phyloP scores from a whole-genome alignment of 2,329 filamentous ascomycete genomes.

The Talaromyces sp. region DNA sequence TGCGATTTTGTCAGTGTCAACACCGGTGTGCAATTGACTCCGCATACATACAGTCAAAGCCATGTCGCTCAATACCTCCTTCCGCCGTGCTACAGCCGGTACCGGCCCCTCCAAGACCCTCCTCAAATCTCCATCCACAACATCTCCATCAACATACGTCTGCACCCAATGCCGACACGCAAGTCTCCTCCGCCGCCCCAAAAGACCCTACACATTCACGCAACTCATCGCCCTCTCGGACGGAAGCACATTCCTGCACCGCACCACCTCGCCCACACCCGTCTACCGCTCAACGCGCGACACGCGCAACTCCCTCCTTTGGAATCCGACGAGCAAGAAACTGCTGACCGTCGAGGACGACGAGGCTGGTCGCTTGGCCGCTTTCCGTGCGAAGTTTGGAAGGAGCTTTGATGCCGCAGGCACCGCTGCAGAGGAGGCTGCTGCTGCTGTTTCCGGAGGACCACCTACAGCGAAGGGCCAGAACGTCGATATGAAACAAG shows the following conservation, averaged over 20 bases:
- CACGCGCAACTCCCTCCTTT: slow-evolving; percentile 80
- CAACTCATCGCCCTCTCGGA: slow-evolving; percentile 91
- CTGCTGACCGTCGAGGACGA: slow-evolving; percentile 89
- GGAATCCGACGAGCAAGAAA: slow-evolving; percentile 81
- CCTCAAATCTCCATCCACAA: slow-evolving; percentile 23
- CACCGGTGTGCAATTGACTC: not conserved
- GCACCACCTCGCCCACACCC: slow-evolving; percentile 51
- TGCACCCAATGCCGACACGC: slow-evolving; percentile 71
- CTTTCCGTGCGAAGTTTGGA: slow-evolving; percentile 82
- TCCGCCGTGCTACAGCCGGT: slow-evolving; percentile 28
- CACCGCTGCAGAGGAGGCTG: slow-evolving; percentile 32
- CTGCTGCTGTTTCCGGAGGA: slow-evolving; percentile 26
- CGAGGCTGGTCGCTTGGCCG: slow-evolving; percentile 83
- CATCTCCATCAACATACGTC: slow-evolving; percentile 40
- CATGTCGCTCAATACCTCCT: slow-evolving; percentile 35
- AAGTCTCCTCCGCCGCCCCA: slow-evolving; percentile 80
- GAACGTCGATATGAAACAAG: slow-evolving; percentile 23
- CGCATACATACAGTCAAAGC: not conserved
- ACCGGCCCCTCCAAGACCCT: slow-evolving; percentile 17
- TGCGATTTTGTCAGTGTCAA: not conserved
- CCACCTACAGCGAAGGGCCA: slow-evolving; percentile 20
- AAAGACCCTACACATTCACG: slow-evolving; percentile 94
- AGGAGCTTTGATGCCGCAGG: slow-evolving; percentile 69
- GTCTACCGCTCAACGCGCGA: slow-evolving; percentile 70
- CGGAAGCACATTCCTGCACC: slow-evolving; percentile 68